These are phyloP conservation scores for Somion occarium DNA, from an alignment of 1,284 basidiomycete species.

Conservation along the genomic window DNA sequence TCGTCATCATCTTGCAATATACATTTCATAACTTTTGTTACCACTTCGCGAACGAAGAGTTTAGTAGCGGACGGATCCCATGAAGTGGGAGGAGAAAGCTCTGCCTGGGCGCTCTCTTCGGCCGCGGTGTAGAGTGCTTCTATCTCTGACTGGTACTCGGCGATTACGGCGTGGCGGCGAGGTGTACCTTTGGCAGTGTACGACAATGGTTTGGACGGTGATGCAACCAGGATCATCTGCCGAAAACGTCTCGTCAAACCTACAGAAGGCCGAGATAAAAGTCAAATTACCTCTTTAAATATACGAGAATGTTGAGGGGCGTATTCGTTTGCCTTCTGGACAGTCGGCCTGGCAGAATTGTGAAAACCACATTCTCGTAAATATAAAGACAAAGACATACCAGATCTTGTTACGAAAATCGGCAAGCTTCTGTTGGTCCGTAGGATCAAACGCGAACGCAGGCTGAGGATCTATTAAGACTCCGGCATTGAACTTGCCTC, in stretches of 20 bases:
- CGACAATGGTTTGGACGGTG: conserved; percentile 28
- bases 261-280: too few species aligned
- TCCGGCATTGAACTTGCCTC: conserved; percentile 38
- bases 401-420: conserved; percentile 32
- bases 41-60: conserved; percentile 24
- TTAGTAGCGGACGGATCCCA: conserved; percentile 24
- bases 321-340: conserved; percentile 34
- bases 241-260: background rate
- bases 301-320: conserved; percentile 37
- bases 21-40: conserved; percentile 22
- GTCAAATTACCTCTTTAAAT: conserved; percentile 33
- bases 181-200: conserved; percentile 33
- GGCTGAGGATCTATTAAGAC: conserved; percentile 36
- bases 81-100: conserved; percentile 14
- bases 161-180: conserved; percentile 28
- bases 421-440: conserved; percentile 23
- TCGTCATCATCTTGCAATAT: conserved; percentile 28
- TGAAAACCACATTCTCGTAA: background rate
- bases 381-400: conserved; percentile 16
- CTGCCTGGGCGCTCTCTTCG: conserved; percentile 6
- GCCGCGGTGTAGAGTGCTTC: conserved; percentile 27
- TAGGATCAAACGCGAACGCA: conserved; percentile 27
- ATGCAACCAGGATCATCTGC: conserved; percentile 34
- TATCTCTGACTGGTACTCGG: conserved; percentile 31
- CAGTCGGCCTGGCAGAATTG: conserved; percentile 27